A percentile compares a stretch with the other conserved stretches of the same genome.
Conservation (phyloP, 2,329 filamentous ascomycete species). For the Chrysosphaeria jannelii region DNA sequence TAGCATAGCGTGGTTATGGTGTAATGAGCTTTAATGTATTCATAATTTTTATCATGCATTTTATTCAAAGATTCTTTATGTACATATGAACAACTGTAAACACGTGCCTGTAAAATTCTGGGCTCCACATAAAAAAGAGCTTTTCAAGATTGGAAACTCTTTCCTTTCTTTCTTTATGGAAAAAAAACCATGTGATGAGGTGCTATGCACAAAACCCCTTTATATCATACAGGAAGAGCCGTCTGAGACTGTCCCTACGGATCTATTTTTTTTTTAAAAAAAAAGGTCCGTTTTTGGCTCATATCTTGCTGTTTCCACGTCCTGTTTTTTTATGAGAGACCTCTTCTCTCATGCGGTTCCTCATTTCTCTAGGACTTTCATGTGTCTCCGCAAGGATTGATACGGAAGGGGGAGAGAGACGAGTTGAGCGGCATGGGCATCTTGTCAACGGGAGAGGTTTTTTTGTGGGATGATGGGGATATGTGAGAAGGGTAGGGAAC, state of each 20-base stretch:
- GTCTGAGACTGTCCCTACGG: constrained; percentile 10
- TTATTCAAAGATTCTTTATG: neutral
- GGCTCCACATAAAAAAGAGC: no score
- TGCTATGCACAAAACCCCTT: constrained; percentile 7
- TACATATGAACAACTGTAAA: no score
- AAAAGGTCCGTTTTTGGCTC: neutral
- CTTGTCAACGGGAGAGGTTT: neutral
- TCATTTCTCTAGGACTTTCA: neutral
- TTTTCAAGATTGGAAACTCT: neutral
- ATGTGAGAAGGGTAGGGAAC: constrained; percentile 7
- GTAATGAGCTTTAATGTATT: no score
- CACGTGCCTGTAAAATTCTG: no score
- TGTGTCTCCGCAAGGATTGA: constrained; percentile 2
- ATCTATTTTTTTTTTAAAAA: constrained; percentile 1
- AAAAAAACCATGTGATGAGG: constrained; percentile 10
- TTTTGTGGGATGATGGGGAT: neutral
- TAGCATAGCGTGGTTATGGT: no score
- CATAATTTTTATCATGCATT: neutral
- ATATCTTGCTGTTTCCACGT: neutral
- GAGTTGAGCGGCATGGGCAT: constrained; percentile 1
- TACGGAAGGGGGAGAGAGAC: constrained; percentile 1
- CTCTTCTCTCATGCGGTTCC: no score
- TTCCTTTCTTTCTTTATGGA: neutral
- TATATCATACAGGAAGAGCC: constrained; percentile 12
- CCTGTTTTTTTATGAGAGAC: neutral